Evolutionary conservation across 495 filamentous ascomycete genomes (phyloP), one percentile per base, ranked within the genome.

Genomic region (Penicillium chermesinum): DNA sequence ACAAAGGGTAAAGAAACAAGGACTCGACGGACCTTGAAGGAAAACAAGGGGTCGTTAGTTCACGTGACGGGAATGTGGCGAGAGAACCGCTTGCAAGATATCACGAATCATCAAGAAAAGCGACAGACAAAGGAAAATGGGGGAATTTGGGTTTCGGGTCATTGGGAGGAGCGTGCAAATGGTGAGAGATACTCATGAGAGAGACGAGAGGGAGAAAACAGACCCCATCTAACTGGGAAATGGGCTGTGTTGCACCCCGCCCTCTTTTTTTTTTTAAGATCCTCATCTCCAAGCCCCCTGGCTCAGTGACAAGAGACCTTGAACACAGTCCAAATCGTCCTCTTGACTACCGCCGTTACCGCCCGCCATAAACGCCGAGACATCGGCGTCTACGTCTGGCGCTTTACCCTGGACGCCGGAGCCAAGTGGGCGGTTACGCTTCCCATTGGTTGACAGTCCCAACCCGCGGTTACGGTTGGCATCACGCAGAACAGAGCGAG

Each of bases 261-360:
- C 19, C 22, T 45, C 41, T 30, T 53, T 14, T 13, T 38, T 25
- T 30, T 17, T 32, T 16, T 18, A 10, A 13, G 7, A 33, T 33
- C 14, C 18, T 30, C 55, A 83, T 54, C 69, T 63, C 81, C 81
- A 83, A 50, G 76, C 78, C 35, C 80, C 81, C 60, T 83, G 76
- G 49, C 81, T 90, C 45, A 95, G 69, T 19, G 83, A 86, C 39
- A 95, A 61, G 44, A 95, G 65, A 22, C 84, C 84, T 46, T 89
- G 87, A 20, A 91, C 79, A 49, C 86, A 88, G 61, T 89, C 87
- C 57, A 89, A 67, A 56, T 91, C 86, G 50, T 79, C 80, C 58
- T 79, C 79, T 49, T 75, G 78, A 53, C 76, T 85, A 5, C 81
- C 81, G 30, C 78, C 77, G 15, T 75, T 64, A 9, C 73, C 73